These are phyloP conservation scores for Cystoderma amianthinum DNA, from an alignment of 768 basidiomycete genomes.

Conservation along the genomic window DNA sequence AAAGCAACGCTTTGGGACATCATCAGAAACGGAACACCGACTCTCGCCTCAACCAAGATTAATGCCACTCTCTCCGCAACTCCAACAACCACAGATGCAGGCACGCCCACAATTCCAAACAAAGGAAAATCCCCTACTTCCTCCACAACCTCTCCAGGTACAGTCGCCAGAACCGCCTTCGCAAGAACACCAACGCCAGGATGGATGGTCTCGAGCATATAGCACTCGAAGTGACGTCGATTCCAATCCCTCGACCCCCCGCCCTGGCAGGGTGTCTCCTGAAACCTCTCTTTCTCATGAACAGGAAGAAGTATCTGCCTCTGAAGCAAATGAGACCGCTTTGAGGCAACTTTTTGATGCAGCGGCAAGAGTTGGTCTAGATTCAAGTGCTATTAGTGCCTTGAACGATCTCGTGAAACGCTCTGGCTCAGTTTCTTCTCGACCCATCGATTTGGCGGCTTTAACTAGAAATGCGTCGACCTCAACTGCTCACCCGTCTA, in stretches of 20 bases:
- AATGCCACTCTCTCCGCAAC: constrained; percentile 11
- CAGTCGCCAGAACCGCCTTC: not conserved
- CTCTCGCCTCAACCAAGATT: constrained; percentile 21
- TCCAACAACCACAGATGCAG: constrained; percentile 2
- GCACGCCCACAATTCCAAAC: not conserved
- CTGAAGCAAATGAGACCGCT: constrained; percentile 36
- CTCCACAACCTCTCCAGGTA: not conserved
- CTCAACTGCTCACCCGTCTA: constrained; percentile 11
- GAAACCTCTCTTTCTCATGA: constrained; percentile 11
- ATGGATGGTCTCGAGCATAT: too few relatives aligned
- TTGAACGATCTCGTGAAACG: constrained; percentile 67
- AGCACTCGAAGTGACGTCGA: not conserved
- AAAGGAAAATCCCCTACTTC: not conserved
- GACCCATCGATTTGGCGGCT: constrained; percentile 37
- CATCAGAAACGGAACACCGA: constrained; percentile 18
- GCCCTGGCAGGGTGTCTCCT: constrained; percentile 9
- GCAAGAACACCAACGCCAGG: not conserved
- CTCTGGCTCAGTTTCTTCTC: constrained; percentile 60
- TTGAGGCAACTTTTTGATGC: constrained; percentile 73
- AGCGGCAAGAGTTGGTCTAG: constrained; percentile 67
- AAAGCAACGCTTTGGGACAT: constrained; percentile 31
- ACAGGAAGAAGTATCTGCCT: constrained; percentile 5
- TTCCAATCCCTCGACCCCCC: not conserved
- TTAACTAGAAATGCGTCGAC: constrained; percentile 37
- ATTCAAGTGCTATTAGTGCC: constrained; percentile 59